Evolutionary conservation across 805 yeast genomes (phyloP), one percentile per base, ranked within the genome.

Genomic region (Teunomyces barrocoloradensis): DNA sequence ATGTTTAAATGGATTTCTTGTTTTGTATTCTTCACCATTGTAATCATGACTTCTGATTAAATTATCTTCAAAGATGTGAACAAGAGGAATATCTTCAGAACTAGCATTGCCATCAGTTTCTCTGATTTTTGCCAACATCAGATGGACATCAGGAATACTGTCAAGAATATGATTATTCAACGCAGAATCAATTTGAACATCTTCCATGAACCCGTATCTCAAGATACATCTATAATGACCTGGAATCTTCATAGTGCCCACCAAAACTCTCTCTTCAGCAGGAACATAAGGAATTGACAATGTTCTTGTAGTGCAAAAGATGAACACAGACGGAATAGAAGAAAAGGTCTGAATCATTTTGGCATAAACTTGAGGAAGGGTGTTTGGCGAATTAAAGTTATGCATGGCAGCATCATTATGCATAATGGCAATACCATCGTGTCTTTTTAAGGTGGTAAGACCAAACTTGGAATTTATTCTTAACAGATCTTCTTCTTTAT

Each of bases 121-220:
- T 28, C 43, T 42, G 36, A 42, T 44, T 23, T 45, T 55, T 20
- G 36, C 27, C 21, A 43, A 50, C 44, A 59, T 41, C 3, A 41
- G 49, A 1, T 28, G 43, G 15, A 54, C 52, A 29, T 49, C 60
- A 2, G 65, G 61, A 34, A 64, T 48, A 12, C 57, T 34, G 20
- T 47, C 44, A 40, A 65, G 49, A 6, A 66, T 65, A 27, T 39
- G 46, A 11, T 55, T 42, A 30, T 53, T 56, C 43, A 64, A 52
- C 3, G 46, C 53, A 12, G 50, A 30, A 46, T 59, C 63, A 15
- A 64, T 53, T 33, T 36, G 41, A 7, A 63, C 57, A n/a, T 57
- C 57, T 37, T 75, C 78, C 77, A 74, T 74, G 57, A 78, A 79
- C 3, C 84, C 84, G 48, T 70, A 77, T 21, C 79, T 63, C 5